phyloP scores from a whole-genome alignment of 768 basidiomycete genomes.

The Lentinula sp. region DNA sequence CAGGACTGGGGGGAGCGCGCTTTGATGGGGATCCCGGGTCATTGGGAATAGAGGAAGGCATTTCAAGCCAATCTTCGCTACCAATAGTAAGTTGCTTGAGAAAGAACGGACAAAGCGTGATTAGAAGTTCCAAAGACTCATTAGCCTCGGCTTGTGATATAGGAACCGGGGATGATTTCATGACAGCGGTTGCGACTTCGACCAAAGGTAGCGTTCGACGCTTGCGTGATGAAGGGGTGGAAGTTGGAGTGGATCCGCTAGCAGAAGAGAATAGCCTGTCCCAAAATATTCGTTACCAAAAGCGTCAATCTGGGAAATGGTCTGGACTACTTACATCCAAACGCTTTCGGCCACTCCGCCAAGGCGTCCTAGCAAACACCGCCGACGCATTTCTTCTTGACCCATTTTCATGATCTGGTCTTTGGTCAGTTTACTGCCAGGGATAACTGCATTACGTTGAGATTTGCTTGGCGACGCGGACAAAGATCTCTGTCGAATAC shows the following conservation, averaged over 20 bases:
- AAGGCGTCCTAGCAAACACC: slow-evolving; percentile 73
- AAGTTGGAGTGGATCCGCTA: slow-evolving; percentile 40
- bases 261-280: slow-evolving; percentile 71
- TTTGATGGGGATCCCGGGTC: slow-evolving; percentile 22
- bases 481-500: slow-evolving; percentile 68
- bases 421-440: slow-evolving; percentile 45
- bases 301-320: neutral
- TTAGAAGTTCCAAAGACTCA: slow-evolving; percentile 65
- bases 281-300: slow-evolving; percentile 2
- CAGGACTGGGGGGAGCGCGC: slow-evolving; percentile 43
- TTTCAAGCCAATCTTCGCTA: slow-evolving; percentile 54
- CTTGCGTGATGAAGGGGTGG: slow-evolving; percentile 46
- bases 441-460: slow-evolving; percentile 27
- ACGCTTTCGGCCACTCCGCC: slow-evolving; percentile 80
- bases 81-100: slow-evolving; percentile 56
- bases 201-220: slow-evolving; percentile 62
- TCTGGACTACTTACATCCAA: slow-evolving; percentile 64
- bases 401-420: slow-evolving; percentile 67
- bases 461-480: slow-evolving; percentile 60
- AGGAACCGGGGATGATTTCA: slow-evolving; percentile 80
- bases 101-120: slow-evolving; percentile 76
- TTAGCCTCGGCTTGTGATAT: slow-evolving; percentile 73
- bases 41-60: slow-evolving; percentile 41
- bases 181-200: slow-evolving; percentile 62
- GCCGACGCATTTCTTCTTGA: slow-evolving; percentile 73